These are phyloP conservation scores for Trichoderma atrobrunneum DNA, from an alignment of 2,329 filamentous ascomycete genomes.

Conservation along the genomic window DNA sequence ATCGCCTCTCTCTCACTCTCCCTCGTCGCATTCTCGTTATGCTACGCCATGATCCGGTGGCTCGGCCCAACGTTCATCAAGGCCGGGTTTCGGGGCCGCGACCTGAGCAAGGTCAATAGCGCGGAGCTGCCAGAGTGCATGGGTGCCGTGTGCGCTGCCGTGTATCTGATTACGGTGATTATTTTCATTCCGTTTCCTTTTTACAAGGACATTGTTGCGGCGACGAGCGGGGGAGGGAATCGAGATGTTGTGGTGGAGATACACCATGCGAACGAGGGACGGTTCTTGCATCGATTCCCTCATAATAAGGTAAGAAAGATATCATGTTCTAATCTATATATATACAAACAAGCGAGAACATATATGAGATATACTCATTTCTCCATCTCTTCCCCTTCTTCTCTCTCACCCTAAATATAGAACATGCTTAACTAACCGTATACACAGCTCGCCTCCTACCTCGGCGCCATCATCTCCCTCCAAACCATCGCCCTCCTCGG, in stretches of 20 bases:
- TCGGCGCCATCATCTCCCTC: constrained; percentile 89
- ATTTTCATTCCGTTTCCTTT: constrained; percentile 95
- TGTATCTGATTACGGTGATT: constrained; percentile 86
- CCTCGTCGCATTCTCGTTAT: constrained; percentile 75
- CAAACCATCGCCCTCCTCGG: constrained; percentile 89
- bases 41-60: constrained; percentile 88
- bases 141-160: constrained; percentile 88
- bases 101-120: constrained; percentile 70
- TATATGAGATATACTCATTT: no score
- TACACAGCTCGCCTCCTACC: constrained; percentile 80
- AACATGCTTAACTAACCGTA: not conserved
- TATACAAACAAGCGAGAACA: not conserved
- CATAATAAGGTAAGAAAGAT: constrained; percentile 72
- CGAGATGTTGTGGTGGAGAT: constrained; percentile 76
- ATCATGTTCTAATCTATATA: not conserved
- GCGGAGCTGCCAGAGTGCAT: constrained; percentile 91
- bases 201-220: constrained; percentile 95
- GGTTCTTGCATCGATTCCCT: constrained; percentile 86
- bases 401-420: not conserved
- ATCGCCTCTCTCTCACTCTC: constrained; percentile 86
- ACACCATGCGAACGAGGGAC: constrained; percentile 75
- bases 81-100: constrained; percentile 83
- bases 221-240: constrained; percentile 91
- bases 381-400: not conserved
- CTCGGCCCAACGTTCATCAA: constrained; percentile 85